Evolutionary conservation across 1,284 basidiomycete genomes (phyloP), one percentile per base, ranked within the genome.

Genomic region (Butyriboletus appendiculatus): DNA sequence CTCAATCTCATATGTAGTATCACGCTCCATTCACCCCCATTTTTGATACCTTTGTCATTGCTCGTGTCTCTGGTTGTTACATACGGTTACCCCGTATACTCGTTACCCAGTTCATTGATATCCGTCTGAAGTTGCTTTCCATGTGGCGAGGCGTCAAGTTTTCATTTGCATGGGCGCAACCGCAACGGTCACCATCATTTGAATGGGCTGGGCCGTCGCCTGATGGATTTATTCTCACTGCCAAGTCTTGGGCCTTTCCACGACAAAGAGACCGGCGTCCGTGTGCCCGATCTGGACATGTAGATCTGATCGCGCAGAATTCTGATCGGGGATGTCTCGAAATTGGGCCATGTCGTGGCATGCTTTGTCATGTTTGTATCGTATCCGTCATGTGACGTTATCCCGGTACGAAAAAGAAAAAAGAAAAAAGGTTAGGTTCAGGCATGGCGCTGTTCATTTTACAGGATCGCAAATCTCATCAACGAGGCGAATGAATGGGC

Each of bases 61-160:
- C 54, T 52, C 48, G 53, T 30, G 49, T 42, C 40, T 41, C 67
- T 59, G 62, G 55, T 57, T 65, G 66, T 69, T 62, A 56, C 66
- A 71, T 72, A 57, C 67, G 67, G 67, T 70, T 71, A 71, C 70
- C 69, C 68, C 70, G 67, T 72, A 72, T 57, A 71, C 56, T 57
- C 47, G 56, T 71, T 70, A 70, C 67, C 67, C 67, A 55, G 58
- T 69, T 60, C 58, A 59, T 58, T 59, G 67, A 72, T 69, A 72
- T 69, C 66, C 70, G n/a, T n/a, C n/a, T n/a, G n/a, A n/a, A n/a
- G 54, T 45, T 48, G 57, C 45, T 49, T 40, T 59, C 33, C 39
- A 48, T 65, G 40, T 14, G 52, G 49, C 32, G 34, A 49, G 65
- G 65, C 63, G 67, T 56, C 39, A 32, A 40, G 54, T 53, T 53